Conservation (phyloP, 2,329 filamentous ascomycete species). For the Bertia moriformis region DNA sequence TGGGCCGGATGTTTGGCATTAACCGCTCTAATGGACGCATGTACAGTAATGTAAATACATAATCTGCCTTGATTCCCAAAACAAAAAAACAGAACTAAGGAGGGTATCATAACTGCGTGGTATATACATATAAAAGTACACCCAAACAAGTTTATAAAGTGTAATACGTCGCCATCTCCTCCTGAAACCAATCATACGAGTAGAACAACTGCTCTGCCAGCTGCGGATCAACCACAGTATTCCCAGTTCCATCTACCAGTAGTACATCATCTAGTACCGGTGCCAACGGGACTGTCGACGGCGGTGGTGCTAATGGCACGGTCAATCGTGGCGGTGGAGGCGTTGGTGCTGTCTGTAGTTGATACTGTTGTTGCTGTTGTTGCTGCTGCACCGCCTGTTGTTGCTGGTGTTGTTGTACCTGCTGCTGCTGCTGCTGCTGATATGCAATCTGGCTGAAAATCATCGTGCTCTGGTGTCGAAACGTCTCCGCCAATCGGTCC, state of each 20-base stretch:
- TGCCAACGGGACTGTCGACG: slow-evolving; percentile 11
- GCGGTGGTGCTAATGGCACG: neutral
- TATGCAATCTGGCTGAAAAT: slow-evolving; percentile 18
- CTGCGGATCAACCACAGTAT: slow-evolving; percentile 16
- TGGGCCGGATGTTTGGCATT: neutral
- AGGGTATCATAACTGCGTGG: neutral
- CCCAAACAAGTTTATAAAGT: neutral
- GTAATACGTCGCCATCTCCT: slow-evolving; percentile 20
- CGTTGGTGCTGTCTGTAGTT: neutral
- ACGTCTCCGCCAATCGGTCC: slow-evolving; percentile 18
- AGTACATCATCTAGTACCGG: slow-evolving; percentile 17
- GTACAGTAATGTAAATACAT: too few species aligned
- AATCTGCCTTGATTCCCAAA: too few species aligned
- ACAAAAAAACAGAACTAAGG: too few species aligned
- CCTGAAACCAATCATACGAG: slow-evolving; percentile 21
- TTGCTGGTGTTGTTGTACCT: neutral
- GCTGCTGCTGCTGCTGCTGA: slow-evolving; percentile 8
- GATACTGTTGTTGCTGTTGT: neutral
- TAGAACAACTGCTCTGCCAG: slow-evolving; percentile 19
- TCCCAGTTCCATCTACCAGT: slow-evolving; percentile 11
- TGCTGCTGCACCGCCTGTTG: neutral
- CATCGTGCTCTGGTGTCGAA: slow-evolving; percentile 18
- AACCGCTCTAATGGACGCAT: neutral
- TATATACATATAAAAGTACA: neutral
- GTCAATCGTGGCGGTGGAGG: neutral